These are phyloP conservation scores for Russula sp. DNA, from an alignment of 768 basidiomycete species.

Conservation along the genomic window DNA sequence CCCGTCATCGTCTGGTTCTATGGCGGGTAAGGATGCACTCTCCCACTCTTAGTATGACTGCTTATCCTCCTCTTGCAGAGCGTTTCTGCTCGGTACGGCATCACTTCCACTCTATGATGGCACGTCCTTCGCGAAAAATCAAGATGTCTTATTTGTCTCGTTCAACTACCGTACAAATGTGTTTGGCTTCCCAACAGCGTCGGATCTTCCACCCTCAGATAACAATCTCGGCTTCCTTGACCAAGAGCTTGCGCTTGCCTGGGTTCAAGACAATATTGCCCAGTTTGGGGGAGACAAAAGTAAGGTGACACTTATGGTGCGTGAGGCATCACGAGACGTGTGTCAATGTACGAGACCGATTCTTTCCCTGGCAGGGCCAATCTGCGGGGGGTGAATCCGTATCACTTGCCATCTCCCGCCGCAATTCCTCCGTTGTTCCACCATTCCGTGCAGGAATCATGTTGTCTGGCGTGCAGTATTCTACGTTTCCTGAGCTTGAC, in stretches of 20 bases:
- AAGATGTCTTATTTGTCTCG: slow-evolving; percentile 10
- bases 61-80: background rate
- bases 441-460: slow-evolving; percentile 15
- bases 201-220: background rate
- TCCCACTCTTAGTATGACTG: background rate
- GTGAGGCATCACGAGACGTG: slow-evolving; percentile 12
- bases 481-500: background rate
- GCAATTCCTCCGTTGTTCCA: background rate
- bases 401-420: slow-evolving; percentile 9
- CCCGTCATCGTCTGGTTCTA: slow-evolving; percentile 15
- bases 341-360: background rate
- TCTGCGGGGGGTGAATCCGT: slow-evolving; percentile 3
- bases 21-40: slow-evolving; percentile 5
- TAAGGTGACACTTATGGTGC: slow-evolving; percentile 32
- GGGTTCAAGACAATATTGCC: slow-evolving; percentile 54
- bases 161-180: slow-evolving; percentile 17
- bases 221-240: slow-evolving; percentile 13
- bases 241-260: slow-evolving; percentile 33
- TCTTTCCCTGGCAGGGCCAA: slow-evolving; percentile 1
- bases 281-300: slow-evolving; percentile 53
- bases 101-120: slow-evolving; percentile 11
- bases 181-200: slow-evolving; percentile 9
- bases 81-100: background rate
- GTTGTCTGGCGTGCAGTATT: background rate
- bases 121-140: slow-evolving; percentile 10